Evolutionary conservation across 192 early-diverging fungal genomes (phyloP).

Genomic region (Entomortierella lignicola): DNA sequence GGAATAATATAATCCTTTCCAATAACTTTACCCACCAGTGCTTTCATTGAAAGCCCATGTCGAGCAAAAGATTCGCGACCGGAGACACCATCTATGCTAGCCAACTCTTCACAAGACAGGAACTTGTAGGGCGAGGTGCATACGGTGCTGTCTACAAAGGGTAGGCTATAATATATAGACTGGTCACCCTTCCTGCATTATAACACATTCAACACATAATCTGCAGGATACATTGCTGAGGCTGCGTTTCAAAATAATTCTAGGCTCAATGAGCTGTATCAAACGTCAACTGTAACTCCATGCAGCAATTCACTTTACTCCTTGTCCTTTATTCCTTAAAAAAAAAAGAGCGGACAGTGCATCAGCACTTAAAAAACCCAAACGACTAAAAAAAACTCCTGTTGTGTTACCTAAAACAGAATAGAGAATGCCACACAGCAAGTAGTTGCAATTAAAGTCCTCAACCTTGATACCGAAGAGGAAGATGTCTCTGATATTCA

Average conservation of each 20-base stretch:
- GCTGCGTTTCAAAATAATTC: slow-evolving; percentile 2
- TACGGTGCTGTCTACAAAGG: slow-evolving; percentile 82
- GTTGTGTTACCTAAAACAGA: slow-evolving; percentile 46
- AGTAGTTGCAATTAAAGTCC: slow-evolving; percentile 96
- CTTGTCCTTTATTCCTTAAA: neutral
- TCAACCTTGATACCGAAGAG: slow-evolving; percentile 96
- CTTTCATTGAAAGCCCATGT: slow-evolving; percentile 22
- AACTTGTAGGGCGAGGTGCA: slow-evolving; percentile 71
- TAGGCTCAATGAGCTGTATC: neutral
- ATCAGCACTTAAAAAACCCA: neutral
- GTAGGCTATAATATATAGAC: slow-evolving; percentile 33
- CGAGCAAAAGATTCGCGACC: slow-evolving; percentile 45
- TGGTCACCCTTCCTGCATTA: neutral
- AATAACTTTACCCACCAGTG: neutral
- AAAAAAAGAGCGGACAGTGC: neutral
- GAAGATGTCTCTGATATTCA: slow-evolving; percentile 97
- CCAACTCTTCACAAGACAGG: slow-evolving; percentile 65
- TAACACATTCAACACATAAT: neutral
- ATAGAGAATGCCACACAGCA: slow-evolving; percentile 79
- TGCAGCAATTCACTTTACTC: too few relatives aligned
- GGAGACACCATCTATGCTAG: slow-evolving; percentile 54
- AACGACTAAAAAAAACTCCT: neutral
- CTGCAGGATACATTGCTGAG: neutral
- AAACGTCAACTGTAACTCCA: neutral
- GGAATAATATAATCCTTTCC: neutral